Conservation (phyloP, 441 rosid species). For the Croton setiger region DNA sequence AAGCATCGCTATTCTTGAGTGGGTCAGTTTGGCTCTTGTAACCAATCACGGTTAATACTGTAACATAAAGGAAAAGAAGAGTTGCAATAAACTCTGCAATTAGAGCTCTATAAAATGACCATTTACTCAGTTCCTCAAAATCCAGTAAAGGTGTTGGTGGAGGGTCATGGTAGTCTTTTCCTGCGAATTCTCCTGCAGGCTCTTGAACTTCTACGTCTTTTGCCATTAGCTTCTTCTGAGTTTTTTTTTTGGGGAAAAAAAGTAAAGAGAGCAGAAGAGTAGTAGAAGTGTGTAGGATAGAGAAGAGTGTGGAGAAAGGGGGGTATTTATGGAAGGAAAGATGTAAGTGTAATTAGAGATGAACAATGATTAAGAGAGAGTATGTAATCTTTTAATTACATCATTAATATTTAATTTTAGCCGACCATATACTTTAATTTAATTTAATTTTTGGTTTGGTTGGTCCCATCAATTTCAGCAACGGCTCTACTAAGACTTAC, state of each 20-base stretch:
- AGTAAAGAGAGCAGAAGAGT: neutral
- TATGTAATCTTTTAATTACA: conserved; percentile 4
- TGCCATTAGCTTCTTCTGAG: conserved; percentile 30
- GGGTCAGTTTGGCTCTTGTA: conserved; percentile 50
- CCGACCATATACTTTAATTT: conserved; percentile 21
- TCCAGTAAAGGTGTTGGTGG: conserved; percentile 71
- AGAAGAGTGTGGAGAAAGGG: conserved; percentile 3
- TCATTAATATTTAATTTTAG: conserved; percentile 18
- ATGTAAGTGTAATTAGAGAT: neutral
- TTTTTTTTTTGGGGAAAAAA: neutral
- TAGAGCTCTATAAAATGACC: conserved; percentile 83
- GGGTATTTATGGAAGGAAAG: conserved; percentile 21
- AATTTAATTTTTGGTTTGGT: neutral
- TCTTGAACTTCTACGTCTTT: conserved; percentile 54
- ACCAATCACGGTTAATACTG: conserved; percentile 72
- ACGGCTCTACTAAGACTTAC: conserved; percentile 7
- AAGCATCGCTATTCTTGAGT: conserved; percentile 33
- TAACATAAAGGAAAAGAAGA: conserved; percentile 70
- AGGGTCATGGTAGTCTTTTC: conserved; percentile 79
- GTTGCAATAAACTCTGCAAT: conserved; percentile 86
- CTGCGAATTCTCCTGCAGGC: conserved; percentile 29
- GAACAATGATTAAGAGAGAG: conserved; percentile 7
- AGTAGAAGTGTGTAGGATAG: neutral
- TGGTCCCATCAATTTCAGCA: conserved; percentile 24
- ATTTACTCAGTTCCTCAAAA: conserved; percentile 45